A percentile compares a stretch with the other conserved stretches of the same genome.
phyloP scores from a whole-genome alignment of 306 rosid species.

The Medicago truncatula region MtrunA17r5.0-ANR NC_053046.1:9079501-9080000 shows the following conservation, averaged over 20 bases:
- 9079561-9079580: slow-evolving; percentile 11
- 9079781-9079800: too few species aligned
- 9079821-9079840: too few species aligned
- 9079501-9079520: slow-evolving; percentile 4
- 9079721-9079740: background rate
- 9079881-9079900: too few species aligned
- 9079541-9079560: slow-evolving; percentile 2
- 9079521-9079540: slow-evolving; percentile 32
- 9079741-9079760: background rate
- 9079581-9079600: slow-evolving; percentile 6
- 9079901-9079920: too few species aligned
- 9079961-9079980: too few species aligned
- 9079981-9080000: too few species aligned
- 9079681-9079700: background rate
- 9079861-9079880: too few species aligned
- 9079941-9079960: too few species aligned
- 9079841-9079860: too few species aligned
- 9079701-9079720: background rate
- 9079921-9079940: too few species aligned
- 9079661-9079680: background rate
- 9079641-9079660: background rate
- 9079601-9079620: background rate
- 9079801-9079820: background rate
- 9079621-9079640: slow-evolving; percentile 15
- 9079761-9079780: background rate